phyloP scores from a whole-genome alignment of 2,329 filamentous ascomycete genomes.

The Colletotrichum costaricense region DNA sequence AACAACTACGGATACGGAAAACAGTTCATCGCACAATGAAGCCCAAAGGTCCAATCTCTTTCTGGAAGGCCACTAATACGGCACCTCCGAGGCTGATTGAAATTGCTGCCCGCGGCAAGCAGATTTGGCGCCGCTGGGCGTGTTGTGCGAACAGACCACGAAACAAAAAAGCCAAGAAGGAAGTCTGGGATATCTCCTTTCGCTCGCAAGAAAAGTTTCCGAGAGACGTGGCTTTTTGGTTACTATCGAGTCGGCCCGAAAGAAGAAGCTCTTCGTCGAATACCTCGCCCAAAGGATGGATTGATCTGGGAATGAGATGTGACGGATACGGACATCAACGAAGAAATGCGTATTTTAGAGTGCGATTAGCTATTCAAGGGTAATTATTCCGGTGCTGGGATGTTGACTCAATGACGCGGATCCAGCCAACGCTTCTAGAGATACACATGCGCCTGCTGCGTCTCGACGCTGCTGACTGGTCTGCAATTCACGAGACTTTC shows the following conservation, averaged over 20 bases:
- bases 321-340: background rate
- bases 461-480: background rate
- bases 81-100: conserved; percentile 50
- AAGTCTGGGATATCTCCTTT: background rate
- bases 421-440: background rate
- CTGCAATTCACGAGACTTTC: background rate
- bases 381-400: background rate
- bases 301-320: background rate
- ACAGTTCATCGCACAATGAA: conserved; percentile 32
- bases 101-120: background rate
- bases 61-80: conserved; percentile 48
- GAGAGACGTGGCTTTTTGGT: background rate
- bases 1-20: background rate
- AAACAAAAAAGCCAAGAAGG: background rate
- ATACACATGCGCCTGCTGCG: background rate
- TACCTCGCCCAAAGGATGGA: background rate
- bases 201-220: background rate
- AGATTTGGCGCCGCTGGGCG: no score
- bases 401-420: background rate
- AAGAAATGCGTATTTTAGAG: background rate
- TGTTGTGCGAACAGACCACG: background rate
- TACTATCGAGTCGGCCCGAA: background rate
- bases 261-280: background rate
- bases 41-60: conserved; percentile 43
- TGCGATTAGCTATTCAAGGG: background rate